Percentiles rank a stretch among this genome's conserved stretches.
Conservation (phyloP, 345 rosid genomes). For the Brassica napus region DNA sequence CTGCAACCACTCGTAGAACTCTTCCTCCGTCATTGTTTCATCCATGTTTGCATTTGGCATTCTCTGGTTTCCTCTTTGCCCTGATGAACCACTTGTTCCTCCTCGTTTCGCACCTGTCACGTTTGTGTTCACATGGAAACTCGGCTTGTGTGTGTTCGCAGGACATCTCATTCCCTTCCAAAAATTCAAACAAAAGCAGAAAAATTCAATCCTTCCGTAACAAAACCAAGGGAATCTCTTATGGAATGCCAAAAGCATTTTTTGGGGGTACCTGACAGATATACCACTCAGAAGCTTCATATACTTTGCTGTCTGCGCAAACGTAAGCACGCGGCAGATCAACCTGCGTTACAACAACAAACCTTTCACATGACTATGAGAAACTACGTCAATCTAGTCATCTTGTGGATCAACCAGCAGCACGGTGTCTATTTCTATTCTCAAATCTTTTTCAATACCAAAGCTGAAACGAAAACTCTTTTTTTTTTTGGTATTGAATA, state of each 20-base stretch:
- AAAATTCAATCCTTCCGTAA: constrained; percentile 11
- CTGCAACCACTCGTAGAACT: constrained; percentile 84
- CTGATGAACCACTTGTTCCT: constrained; percentile 57
- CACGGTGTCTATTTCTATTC: background rate
- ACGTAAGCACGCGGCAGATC: constrained; percentile 82
- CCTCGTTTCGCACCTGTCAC: constrained; percentile 61
- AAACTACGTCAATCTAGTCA: background rate
- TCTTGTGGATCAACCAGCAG: background rate
- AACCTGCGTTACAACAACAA: constrained; percentile 51
- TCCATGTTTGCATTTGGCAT: constrained; percentile 63
- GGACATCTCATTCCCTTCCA: constrained; percentile 94
- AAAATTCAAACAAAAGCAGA: constrained; percentile 21
- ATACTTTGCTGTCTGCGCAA: constrained; percentile 88
- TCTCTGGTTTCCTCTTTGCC: constrained; percentile 54
- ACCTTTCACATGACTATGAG: constrained; percentile 19
- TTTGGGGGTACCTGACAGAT: constrained; percentile 75
- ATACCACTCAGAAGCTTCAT: constrained; percentile 93
- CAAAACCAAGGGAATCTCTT: background rate
- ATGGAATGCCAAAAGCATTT: background rate
- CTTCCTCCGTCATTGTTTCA: constrained; percentile 90
- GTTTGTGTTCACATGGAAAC: constrained; percentile 91
- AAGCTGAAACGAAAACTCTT: background rate
- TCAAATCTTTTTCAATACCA: background rate
- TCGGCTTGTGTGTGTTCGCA: constrained; percentile 91
- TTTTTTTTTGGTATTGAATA: constrained; percentile 10